Evolutionary conservation across 257 asterid genomes (phyloP).

Genomic region (Craterostigma plantagineum): DNA sequence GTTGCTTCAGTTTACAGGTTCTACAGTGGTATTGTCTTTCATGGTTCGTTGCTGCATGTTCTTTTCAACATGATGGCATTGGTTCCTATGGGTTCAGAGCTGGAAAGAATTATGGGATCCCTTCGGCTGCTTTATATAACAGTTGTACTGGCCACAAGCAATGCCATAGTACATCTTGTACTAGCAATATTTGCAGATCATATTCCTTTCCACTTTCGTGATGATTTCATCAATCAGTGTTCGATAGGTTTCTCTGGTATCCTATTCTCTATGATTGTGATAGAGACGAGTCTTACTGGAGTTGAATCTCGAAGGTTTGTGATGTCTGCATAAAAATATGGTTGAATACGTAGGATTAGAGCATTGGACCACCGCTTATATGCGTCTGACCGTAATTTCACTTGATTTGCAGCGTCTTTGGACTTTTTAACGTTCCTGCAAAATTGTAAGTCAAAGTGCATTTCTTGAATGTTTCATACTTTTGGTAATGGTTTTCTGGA

Average conservation of each 20-base stretch:
- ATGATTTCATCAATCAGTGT: conserved; percentile 60
- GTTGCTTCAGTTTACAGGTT: conserved; percentile 61
- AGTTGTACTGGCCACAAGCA: conserved; percentile 60
- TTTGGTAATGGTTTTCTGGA: conserved; percentile 7
- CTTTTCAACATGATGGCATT: conserved; percentile 91
- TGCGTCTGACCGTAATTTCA: background rate
- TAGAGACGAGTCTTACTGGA: conserved; percentile 90
- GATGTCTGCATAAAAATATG: conserved; percentile 4
- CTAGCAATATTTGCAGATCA: conserved; percentile 45
- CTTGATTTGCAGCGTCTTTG: conserved; percentile 58
- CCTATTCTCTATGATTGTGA: conserved; percentile 88
- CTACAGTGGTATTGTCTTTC: conserved; percentile 61
- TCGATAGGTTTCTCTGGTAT: conserved; percentile 94
- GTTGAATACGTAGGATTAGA: background rate
- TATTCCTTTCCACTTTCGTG: conserved; percentile 31
- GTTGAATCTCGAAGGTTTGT: conserved; percentile 75
- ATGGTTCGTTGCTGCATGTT: conserved; percentile 85
- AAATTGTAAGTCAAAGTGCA: conserved; percentile 36
- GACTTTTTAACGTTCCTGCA: conserved; percentile 90
- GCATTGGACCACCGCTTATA: background rate
- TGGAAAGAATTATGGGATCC: conserved; percentile 97
- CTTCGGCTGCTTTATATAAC: conserved; percentile 51
- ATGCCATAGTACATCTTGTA: conserved; percentile 64
- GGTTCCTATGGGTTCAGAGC: conserved; percentile 96
- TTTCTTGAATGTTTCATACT: conserved; percentile 4